Evolutionary conservation across 2,329 filamentous ascomycete species (phyloP), one percentile per base, ranked within the genome.

Genomic region (Metarhizium album): DNA sequence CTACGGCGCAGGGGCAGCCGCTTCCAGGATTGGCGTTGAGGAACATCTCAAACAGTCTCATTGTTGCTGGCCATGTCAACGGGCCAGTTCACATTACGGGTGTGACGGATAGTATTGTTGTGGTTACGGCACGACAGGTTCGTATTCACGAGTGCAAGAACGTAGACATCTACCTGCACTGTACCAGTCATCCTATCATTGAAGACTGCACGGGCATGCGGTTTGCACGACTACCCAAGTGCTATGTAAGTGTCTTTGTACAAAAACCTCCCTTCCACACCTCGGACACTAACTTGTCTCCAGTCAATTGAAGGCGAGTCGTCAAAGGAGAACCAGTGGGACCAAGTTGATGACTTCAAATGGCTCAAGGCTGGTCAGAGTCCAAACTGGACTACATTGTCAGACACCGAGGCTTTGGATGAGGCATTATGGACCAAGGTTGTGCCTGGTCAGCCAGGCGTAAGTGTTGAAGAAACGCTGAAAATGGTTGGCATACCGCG

Each of bases 261-360:
- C n/a, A 38, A 3, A 45, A 24, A 45, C 33, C 46, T 43, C 40
- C 22, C 20, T 43, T 24, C 13, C 6, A 23, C 40, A 23, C 14
- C 9, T 24, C 22, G 4, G 22, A 8, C n/a, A 27, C 49, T 43
- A 47, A 27, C 22, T 27, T 55, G n/a, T 55, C 53, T 46, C 14
- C 37, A 64, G 60, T 52, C 54, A 42, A 61, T 56, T 6, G 60
- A 64, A 29, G 60, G 61, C 4, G 66, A 69, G n/a, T 47, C 58
- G 37, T 45, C 54, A 5, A 56, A 62, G 3, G 68, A 69, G 52
- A 91, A 95, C 64, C 79, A 86, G 60, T 98, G 89, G 88, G 79
- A 90, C 59, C 82, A 93, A 60, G 87, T 97, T 16, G 88, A 97
- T 65, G 93, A 98, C 66, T 98, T 98, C 74, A 95, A 95, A 69